Percentiles rank a stretch among this genome's conserved stretches.
Evolutionary conservation across 129 eudicot species (phyloP).

Genomic region (Lonicera japonica): DNA sequence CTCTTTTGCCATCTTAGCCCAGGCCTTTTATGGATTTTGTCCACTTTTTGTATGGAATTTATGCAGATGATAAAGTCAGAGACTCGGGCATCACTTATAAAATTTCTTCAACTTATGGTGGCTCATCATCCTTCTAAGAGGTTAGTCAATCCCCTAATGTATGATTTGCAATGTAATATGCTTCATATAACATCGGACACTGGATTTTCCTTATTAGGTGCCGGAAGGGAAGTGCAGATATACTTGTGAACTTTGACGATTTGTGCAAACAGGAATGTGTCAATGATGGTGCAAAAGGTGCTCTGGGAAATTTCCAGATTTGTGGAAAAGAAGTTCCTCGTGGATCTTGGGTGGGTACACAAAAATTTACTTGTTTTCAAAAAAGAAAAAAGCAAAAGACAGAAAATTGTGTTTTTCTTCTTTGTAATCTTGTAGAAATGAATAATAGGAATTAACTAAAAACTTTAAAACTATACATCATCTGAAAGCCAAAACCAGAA

Average conservation of each 20-base stretch:
- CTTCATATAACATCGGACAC: constrained; percentile 12
- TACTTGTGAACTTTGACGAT: constrained; percentile 79
- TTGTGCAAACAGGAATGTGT: constrained; percentile 33
- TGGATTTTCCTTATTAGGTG: constrained; percentile 42
- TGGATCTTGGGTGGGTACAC: constrained; percentile 73
- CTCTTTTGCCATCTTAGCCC: constrained; percentile 1
- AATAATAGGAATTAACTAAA: too few species aligned
- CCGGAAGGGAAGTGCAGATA: constrained; percentile 82
- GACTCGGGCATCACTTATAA: constrained; percentile 67
- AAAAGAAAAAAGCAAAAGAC: not conserved
- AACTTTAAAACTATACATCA: too few species aligned
- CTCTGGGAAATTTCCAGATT: constrained; percentile 40
- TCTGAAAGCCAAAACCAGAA: too few species aligned
- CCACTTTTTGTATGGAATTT: constrained; percentile 8
- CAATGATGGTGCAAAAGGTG: constrained; percentile 31
- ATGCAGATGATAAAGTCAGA: constrained; percentile 77
- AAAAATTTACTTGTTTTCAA: constrained; percentile 5
- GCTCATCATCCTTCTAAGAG: constrained; percentile 89
- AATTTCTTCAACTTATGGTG: constrained; percentile 79
- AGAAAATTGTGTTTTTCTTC: not conserved
- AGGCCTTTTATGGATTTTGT: not conserved
- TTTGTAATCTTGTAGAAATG: too few species aligned
- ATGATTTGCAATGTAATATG: constrained; percentile 4
- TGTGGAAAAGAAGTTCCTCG: constrained; percentile 93
- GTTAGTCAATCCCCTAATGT: constrained; percentile 27